These are phyloP conservation scores for Aspergillus unguis DNA, from an alignment of 2,329 filamentous ascomycete genomes.

Conservation along the genomic window DNA sequence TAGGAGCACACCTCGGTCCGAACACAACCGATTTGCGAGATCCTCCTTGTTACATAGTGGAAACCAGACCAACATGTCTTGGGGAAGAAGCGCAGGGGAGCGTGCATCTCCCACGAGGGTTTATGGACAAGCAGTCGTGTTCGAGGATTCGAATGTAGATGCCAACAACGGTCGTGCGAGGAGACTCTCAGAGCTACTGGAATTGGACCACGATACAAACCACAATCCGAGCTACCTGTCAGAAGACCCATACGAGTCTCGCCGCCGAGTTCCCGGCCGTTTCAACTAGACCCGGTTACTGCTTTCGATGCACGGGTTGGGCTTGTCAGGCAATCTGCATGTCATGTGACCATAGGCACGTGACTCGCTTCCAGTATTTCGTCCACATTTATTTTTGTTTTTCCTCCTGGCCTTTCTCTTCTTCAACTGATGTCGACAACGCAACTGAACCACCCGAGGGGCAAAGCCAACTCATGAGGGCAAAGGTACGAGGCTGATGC, in stretches of 20 bases:
- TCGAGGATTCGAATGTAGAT: background rate
- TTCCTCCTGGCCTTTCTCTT: background rate
- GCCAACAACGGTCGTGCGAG: background rate
- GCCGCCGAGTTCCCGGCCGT: no score
- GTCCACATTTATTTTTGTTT: constrained; percentile 6
- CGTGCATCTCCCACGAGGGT: background rate
- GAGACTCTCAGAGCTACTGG: background rate
- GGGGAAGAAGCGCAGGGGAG: background rate
- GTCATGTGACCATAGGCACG: background rate
- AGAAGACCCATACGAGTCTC: background rate
- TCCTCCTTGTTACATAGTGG: background rate
- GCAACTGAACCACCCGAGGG: background rate
- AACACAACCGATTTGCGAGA: background rate
- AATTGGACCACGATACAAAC: background rate
- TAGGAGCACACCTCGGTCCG: background rate
- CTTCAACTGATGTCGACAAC: background rate
- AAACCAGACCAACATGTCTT: background rate
- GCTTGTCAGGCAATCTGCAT: background rate
- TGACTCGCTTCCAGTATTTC: constrained; percentile 10
- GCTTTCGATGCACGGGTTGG: background rate
- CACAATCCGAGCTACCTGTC: background rate
- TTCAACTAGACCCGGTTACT: background rate
- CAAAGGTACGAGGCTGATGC: background rate
- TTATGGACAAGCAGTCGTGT: constrained; percentile 4
- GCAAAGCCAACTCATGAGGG: background rate